Evolutionary conservation across 176 grass and related monocot genomes (phyloP).

Genomic region (Miscanthus lutarioriparius): DNA sequence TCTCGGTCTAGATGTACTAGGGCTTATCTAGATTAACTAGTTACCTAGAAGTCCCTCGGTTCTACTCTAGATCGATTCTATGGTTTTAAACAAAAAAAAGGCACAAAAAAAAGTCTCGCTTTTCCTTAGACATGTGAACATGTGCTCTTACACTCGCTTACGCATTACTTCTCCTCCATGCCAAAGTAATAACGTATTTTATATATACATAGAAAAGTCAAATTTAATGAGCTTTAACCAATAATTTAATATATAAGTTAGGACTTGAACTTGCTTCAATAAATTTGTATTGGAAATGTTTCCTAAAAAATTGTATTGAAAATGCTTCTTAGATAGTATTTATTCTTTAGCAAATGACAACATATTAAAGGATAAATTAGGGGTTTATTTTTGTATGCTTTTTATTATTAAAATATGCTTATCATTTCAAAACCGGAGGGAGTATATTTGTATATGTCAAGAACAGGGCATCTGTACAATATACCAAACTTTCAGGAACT

Average conservation of each 20-base stretch:
- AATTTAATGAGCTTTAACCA: neutral
- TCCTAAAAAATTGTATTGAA: neutral
- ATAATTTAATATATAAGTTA: neutral
- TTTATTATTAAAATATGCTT: neutral
- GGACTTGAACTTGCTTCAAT: neutral
- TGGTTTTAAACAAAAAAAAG: no score
- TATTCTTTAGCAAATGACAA: neutral
- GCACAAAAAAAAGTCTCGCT: neutral
- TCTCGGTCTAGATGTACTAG: no score
- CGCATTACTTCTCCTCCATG: neutral
- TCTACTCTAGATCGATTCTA: no score
- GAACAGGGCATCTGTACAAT: neutral
- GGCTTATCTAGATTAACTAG: no score
- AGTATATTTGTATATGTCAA: neutral
- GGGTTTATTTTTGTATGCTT: neutral
- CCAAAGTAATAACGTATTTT: no score
- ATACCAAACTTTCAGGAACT: neutral
- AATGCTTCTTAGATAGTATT: neutral
- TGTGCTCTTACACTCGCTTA: neutral
- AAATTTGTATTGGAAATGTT: neutral
- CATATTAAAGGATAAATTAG: neutral
- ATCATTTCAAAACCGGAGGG: no score
- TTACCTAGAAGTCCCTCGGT: no score
- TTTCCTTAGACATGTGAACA: slow-evolving; percentile 36
- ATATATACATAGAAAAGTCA: no score